Evolutionary conservation across 2,329 filamentous ascomycete species (phyloP).

Genomic region (Sclerotinia spermophila): DNA sequence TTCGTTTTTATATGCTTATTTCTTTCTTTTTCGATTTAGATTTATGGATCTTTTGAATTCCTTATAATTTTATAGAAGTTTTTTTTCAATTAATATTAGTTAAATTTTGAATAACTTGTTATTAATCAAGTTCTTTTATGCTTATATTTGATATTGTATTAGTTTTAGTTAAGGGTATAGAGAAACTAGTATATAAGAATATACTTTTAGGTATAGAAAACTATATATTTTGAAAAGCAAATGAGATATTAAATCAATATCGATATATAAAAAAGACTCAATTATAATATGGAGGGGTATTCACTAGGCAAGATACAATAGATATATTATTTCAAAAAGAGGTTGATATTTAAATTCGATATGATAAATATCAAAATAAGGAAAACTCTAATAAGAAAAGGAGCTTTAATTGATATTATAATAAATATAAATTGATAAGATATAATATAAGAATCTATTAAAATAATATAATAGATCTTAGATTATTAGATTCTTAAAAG

Average conservation of each 20-base stretch:
- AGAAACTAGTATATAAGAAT: background rate
- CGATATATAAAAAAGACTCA: no score
- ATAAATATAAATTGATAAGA: background rate
- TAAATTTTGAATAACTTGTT: background rate
- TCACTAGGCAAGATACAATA: background rate
- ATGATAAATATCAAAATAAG: background rate
- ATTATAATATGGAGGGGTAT: background rate
- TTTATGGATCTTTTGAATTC: background rate
- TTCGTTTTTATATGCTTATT: background rate
- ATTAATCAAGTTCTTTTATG: background rate
- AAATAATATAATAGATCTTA: no score
- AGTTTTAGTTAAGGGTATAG: background rate
- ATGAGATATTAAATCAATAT: background rate
- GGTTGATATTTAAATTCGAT: background rate
- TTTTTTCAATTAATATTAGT: background rate
- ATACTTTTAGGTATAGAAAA: background rate
- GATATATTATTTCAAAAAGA: constrained; percentile 6
- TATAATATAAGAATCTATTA: no score
- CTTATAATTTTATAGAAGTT: background rate
- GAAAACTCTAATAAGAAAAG: background rate
- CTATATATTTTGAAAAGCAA: background rate
- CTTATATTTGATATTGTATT: background rate
- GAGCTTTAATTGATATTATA: background rate
- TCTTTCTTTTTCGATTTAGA: background rate
- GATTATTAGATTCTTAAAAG: no score